Conservation (phyloP, 148 eudicot genomes). For the Amaranthus palmeri region DNA sequence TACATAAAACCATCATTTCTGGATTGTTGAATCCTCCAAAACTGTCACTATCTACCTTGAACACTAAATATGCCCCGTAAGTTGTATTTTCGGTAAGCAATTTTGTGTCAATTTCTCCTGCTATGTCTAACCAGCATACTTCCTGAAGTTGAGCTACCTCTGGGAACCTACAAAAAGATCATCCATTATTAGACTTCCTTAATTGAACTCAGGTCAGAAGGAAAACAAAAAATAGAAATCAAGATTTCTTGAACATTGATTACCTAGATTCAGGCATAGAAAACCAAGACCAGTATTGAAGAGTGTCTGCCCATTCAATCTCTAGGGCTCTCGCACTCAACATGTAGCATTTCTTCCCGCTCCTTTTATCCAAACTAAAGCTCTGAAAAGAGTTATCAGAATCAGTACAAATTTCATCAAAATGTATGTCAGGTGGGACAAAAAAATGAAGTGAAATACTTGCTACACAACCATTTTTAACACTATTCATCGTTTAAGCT, state of each 20-base stretch:
- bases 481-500: too few relatives aligned
- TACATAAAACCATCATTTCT: background rate
- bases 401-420: background rate
- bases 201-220: background rate
- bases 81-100: constrained; percentile 12
- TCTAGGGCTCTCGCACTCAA: constrained; percentile 15
- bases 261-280: constrained; percentile 19
- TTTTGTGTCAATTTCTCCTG: constrained; percentile 5
- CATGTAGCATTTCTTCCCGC: constrained; percentile 24
- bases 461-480: too few relatives aligned
- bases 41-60: background rate
- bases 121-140: constrained; percentile 19
- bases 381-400: constrained; percentile 2
- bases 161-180: constrained; percentile 15
- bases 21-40: background rate
- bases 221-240: too few relatives aligned
- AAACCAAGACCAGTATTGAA: constrained; percentile 11
- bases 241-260: too few relatives aligned
- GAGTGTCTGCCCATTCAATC: constrained; percentile 17
- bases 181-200: background rate
- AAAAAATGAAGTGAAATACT: too few relatives aligned
- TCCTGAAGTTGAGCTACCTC: background rate
- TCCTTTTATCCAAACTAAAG: constrained; percentile 12
- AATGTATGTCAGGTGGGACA: background rate
- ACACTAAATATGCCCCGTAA: constrained; percentile 22